phyloP scores from a whole-genome alignment of 352 stramenopile species.

The Albugo candida region DNA sequence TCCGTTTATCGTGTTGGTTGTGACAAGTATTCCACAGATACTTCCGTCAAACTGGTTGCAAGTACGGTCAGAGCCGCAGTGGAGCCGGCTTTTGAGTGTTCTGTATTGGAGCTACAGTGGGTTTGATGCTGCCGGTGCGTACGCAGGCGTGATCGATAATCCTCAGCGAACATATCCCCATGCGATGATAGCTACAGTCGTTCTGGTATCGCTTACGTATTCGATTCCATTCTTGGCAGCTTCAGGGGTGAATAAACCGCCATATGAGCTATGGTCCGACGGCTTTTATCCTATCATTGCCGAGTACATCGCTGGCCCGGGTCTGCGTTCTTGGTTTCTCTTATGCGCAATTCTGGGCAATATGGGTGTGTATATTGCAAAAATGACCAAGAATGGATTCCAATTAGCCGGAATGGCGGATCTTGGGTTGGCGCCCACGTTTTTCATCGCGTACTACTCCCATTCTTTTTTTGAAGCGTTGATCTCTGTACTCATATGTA shows the following conservation, averaged over 20 bases:
- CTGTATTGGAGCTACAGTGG: constrained; percentile 95
- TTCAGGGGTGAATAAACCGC: constrained; percentile 62
- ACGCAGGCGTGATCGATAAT: constrained; percentile 82
- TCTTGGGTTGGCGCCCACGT: constrained; percentile 68
- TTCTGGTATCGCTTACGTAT: constrained; percentile 75
- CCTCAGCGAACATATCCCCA: constrained; percentile 63
- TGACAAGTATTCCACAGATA: constrained; percentile 35
- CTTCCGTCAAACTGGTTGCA: constrained; percentile 39
- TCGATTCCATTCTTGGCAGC: constrained; percentile 81
- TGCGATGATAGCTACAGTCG: constrained; percentile 72
- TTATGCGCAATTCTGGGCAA: constrained; percentile 79
- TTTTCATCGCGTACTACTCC: constrained; percentile 57
- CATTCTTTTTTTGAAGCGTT: neutral
- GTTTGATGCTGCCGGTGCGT: constrained; percentile 84
- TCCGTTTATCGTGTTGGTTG: constrained; percentile 81
- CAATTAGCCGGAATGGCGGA: constrained; percentile 77
- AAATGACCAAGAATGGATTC: constrained; percentile 89
- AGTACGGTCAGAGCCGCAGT: constrained; percentile 37
- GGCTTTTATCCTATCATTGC: constrained; percentile 82
- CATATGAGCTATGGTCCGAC: constrained; percentile 78
- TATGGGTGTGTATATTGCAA: constrained; percentile 87
- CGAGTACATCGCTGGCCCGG: constrained; percentile 58
- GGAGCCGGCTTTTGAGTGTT: constrained; percentile 82
- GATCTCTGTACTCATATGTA: neutral
- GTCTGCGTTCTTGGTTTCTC: constrained; percentile 80